Base-by-base conservation (phyloP, 1,139 yeast species). In the Scheffersomyces lignicola region DNA sequence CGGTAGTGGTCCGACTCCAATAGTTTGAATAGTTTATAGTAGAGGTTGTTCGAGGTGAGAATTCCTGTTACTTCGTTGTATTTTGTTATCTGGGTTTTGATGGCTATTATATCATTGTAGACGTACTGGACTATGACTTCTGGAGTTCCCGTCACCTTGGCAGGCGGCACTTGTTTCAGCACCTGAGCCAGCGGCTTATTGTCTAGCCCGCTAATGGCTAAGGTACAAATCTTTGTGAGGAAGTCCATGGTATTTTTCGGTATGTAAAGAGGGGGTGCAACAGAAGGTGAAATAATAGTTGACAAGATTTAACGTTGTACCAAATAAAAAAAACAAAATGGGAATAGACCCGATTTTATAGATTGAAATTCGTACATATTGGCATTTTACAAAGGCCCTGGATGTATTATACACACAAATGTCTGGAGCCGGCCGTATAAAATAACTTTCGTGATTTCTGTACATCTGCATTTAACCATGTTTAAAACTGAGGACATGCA, bases 121-220 rank as follows among this genome's bases (percentile, higher is more conserved):
- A 56, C 57, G 29, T 39, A 46, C 18, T 48, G 47, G 8, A 51
- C 50, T 22, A 56, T 41, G 12, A 37, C 49, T 18, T 48, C 46
- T 8, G 58, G 51, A 5, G 53, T 35, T 0, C 60, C 60, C 11
- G 36, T 33, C 2, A 48, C 24, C 17, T 29, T 25, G 23, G 38
- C 34, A 16, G 31, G 30, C 16, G 39, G 44, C 5, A 41, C 44
- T 24, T 28, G 32, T 32, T 29, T 31, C 9, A 39, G 43, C n/a
- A 22, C 29, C 11, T 23, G 20, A 16, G 28, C n/a, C n/a, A n/a
- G n/a, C n/a, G n/a, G n/a, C 7, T 8, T 7, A 11, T 12, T 9
- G 5, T 14, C 13, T 14, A 23, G 23, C 8, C 23, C 23, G 8
- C 9, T 9, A 9, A n/a, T 20, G 7, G 15, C 10, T 8, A 16